Conservation (phyloP, 2,329 filamentous ascomycete species). For the Penicillium corylophilum region DNA sequence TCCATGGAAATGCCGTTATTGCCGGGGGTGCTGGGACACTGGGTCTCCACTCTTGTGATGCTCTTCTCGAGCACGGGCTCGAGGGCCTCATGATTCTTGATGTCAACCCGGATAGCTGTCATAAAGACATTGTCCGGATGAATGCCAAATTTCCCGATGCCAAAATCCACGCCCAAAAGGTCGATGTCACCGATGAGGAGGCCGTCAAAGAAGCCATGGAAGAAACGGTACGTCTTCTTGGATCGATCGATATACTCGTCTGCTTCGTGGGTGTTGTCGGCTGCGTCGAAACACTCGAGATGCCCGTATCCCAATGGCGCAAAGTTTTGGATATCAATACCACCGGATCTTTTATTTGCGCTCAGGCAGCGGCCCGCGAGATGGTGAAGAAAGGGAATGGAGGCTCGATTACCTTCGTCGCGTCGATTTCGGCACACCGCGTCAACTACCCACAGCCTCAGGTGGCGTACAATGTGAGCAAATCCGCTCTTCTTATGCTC, state of each 20-base stretch:
- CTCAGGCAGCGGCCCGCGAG: constrained; percentile 60
- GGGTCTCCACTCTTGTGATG: constrained; percentile 57
- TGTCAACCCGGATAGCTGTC: constrained; percentile 45
- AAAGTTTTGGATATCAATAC: constrained; percentile 69
- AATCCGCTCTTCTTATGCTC: constrained; percentile 64
- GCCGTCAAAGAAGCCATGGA: constrained; percentile 23
- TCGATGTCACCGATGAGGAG: constrained; percentile 60
- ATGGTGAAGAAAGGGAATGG: constrained; percentile 35
- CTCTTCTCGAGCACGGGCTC: constrained; percentile 68
- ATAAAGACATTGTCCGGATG: constrained; percentile 47
- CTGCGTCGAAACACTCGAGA: constrained; percentile 61
- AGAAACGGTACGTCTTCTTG: constrained; percentile 37
- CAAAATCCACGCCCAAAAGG: constrained; percentile 51
- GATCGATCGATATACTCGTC: constrained; percentile 56
- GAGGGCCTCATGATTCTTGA: constrained; percentile 62
- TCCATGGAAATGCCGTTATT: constrained; percentile 39
- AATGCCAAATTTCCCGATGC: constrained; percentile 54
- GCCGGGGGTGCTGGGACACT: constrained; percentile 68
- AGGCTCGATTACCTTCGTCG: constrained; percentile 58
- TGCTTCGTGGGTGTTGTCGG: constrained; percentile 70
- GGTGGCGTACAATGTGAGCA: constrained; percentile 69
- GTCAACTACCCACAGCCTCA: constrained; percentile 75
- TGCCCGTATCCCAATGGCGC: constrained; percentile 59
- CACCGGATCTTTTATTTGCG: constrained; percentile 68
- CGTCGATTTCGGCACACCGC: constrained; percentile 66